Base-by-base conservation (phyloP, 2,329 filamentous ascomycete genomes). In the Aspergillus pseudoviridinutans region DNA sequence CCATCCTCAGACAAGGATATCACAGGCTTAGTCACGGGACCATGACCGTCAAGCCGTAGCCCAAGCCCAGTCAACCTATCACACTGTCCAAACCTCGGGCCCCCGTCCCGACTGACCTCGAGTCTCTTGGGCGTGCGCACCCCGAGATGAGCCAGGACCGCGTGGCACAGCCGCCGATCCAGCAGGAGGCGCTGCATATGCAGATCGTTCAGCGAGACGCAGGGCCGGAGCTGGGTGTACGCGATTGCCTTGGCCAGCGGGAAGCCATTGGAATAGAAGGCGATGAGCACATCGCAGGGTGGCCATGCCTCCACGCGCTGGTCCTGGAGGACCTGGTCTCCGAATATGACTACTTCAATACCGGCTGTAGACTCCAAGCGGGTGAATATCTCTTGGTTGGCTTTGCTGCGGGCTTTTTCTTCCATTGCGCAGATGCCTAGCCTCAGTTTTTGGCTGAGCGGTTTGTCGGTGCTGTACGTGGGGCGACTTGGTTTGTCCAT, bases 191-290 rank as follows among this genome's bases (percentile, higher is more conserved):
- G 90, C 73, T 97, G 92, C 90, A 96, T 95, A 1, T 90, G 89
- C 42, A 97, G 82, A 74, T 96, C 92, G 68, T 96, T 97, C 69
- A 96, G 91, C 70, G 91, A 96, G 67, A 96, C 96, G 1, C 92
- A 92, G 70, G 93, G 93, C 57, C 92, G 86, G 6, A 93, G 83
- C 68, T 91, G 90, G 60, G 91, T 89, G 72, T 97, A 97, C 35
- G 90, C 89, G 65, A 96, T 93, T 3, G 92, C 92, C 71, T 96
- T 97, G 62, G 96, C 91, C 41, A 97, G 78, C 0, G 92, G 92
- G 66, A 97, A 97, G 0, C 92, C 92, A 71, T 96, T 91, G 0
- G 91, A 96, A 75, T 96, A 97, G 77, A 97, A 96, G 2, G 91
- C 95, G 66, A 97, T 95, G 53, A 97, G 78, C 68, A 94, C 96